These are phyloP conservation scores for Acacia concinna DNA, from an alignment of 331 rosid genomes.

Conservation along the genomic window DNA sequence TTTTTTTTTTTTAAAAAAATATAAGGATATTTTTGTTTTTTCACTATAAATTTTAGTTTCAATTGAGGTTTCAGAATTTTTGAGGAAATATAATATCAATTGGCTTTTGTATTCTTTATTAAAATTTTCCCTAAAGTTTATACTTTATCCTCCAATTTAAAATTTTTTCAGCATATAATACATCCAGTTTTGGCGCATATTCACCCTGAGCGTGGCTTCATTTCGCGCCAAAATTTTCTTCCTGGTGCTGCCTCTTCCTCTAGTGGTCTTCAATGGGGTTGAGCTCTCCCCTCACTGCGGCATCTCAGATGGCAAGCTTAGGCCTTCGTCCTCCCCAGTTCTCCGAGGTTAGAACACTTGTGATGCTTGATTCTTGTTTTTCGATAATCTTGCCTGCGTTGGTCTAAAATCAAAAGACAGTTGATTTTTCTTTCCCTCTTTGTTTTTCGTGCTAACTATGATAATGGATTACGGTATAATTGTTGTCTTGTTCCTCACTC, in stretches of 20 bases:
- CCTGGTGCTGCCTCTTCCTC: background rate
- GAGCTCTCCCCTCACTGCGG: constrained; percentile 6
- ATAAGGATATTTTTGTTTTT: no score
- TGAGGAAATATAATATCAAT: no score
- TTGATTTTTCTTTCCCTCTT: background rate
- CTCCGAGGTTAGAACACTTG: constrained; percentile 57
- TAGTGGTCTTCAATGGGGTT: constrained; percentile 1
- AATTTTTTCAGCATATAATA: background rate
- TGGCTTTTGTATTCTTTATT: no score
- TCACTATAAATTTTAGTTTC: no score
- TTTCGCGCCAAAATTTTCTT: constrained; percentile 38
- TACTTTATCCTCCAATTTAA: background rate
- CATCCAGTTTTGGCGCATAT: background rate
- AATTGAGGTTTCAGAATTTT: no score
- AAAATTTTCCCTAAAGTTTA: no score
- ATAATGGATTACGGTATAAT: background rate
- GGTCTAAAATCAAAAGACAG: background rate
- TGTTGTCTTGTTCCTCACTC: background rate
- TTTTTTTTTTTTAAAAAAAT: no score
- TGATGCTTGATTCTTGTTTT: background rate
- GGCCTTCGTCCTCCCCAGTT: constrained; percentile 70
- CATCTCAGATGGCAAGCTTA: constrained; percentile 40
- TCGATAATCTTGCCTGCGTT: background rate
- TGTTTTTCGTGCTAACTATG: background rate
- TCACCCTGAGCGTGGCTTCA: background rate